Conservation (phyloP, 1,284 basidiomycete species). For the Hemileia vastatrix region DNA sequence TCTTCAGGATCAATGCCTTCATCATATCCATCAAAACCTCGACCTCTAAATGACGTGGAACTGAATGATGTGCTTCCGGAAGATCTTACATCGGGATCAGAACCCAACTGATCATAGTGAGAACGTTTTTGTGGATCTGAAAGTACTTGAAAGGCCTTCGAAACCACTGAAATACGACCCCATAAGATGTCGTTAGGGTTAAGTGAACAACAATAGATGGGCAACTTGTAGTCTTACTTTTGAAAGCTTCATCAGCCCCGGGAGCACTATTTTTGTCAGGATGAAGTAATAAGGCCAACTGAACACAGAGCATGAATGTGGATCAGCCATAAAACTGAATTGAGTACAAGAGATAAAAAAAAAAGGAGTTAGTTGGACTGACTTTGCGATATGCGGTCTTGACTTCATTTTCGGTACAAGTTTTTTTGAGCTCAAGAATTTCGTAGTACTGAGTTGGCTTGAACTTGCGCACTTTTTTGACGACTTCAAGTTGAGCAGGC, state of each 20-base stretch:
- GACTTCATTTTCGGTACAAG: conserved; percentile 77
- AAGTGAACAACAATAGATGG: conserved; percentile 22
- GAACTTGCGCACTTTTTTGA: conserved; percentile 75
- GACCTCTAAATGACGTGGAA: conserved; percentile 47
- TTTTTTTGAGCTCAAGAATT: conserved; percentile 72
- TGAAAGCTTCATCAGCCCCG: conserved; percentile 97
- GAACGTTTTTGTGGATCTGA: conserved; percentile 87
- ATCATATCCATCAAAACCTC: conserved; percentile 52
- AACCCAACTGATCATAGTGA: conserved; percentile 73
- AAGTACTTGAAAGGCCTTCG: conserved; percentile 90
- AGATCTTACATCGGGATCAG: conserved; percentile 73
- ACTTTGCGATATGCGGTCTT: conserved; percentile 98
- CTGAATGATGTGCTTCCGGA: conserved; percentile 46
- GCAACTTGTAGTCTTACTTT: conserved; percentile 56
- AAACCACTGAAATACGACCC: conserved; percentile 85
- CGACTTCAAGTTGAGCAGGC: conserved; percentile 69
- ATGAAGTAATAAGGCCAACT: conserved; percentile 86
- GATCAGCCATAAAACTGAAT: background rate
- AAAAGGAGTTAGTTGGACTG: conserved; percentile 31
- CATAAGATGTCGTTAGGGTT: too few species aligned
- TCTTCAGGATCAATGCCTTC: conserved; percentile 90
- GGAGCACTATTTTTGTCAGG: conserved; percentile 97
- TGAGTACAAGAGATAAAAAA: conserved; percentile 8
- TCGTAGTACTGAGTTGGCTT: conserved; percentile 87
- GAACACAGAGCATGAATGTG: conserved; percentile 22